A percentile compares a stretch with the other conserved stretches of the same genome.
phyloP scores from a whole-genome alignment of 2,329 filamentous ascomycete species.

The Mycosphaerella sp. region DNA sequence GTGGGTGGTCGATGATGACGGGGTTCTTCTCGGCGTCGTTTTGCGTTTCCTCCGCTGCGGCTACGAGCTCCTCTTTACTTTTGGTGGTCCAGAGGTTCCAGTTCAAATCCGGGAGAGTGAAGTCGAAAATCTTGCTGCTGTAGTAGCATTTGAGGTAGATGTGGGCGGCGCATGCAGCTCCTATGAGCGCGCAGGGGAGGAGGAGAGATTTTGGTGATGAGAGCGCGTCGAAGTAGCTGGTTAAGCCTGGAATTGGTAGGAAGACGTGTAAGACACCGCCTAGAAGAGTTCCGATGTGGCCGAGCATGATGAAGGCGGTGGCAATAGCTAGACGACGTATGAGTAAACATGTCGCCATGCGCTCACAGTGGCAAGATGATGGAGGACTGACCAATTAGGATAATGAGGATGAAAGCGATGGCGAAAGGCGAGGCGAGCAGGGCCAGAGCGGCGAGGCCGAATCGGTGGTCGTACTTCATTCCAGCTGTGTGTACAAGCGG shows the following conservation, averaged over 20 bases:
- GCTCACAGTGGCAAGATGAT: no score
- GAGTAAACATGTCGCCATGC: not conserved
- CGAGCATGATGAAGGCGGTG: not conserved
- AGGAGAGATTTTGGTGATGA: not conserved
- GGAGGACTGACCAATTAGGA: not conserved
- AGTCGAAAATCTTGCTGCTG: not conserved
- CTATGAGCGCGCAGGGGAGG: not conserved
- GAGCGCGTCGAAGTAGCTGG: not conserved
- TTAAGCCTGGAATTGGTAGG: not conserved
- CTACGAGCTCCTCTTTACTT: not conserved
- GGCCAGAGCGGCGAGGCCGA: not conserved
- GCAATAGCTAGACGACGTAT: not conserved
- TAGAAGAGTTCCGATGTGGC: conserved; percentile 1
- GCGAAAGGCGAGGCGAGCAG: not conserved
- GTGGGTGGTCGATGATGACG: not conserved
- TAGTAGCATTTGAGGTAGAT: not conserved
- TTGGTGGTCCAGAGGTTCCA: not conserved
- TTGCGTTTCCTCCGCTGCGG: no score
- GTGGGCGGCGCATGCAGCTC: not conserved
- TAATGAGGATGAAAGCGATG: conserved; percentile 2
- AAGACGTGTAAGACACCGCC: not conserved
- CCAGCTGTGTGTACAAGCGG: not conserved
- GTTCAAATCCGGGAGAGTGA: not conserved
- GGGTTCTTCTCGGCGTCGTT: not conserved
- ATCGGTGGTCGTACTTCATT: not conserved